Base-by-base conservation (phyloP, 2,329 filamentous ascomycete genomes). In the Tolypocladium capitatum region DNA sequence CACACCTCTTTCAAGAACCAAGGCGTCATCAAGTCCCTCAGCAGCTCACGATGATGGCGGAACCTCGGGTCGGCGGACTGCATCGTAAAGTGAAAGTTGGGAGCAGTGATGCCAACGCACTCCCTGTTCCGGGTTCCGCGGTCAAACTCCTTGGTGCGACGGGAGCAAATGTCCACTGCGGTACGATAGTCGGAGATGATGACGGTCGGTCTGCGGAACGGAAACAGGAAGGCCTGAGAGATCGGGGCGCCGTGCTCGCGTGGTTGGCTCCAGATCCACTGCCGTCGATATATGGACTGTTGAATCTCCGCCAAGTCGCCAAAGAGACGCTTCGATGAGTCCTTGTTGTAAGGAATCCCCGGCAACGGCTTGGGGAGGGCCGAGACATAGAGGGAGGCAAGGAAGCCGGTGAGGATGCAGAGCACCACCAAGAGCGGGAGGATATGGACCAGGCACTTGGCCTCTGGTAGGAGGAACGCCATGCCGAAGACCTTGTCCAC, bases 11-110 rank as follows among this genome's bases (percentile, higher is more conserved):
- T 54, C 20, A 68, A 50, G 45, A 69, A 68, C 10, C 45, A 53
- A 0, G 64, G 60, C 2, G 63, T 56, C 66, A 68, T 66, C 7
- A 68, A 52, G 36, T 68, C 65, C 40, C 58, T 55, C 4, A 67
- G 50, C 3, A 68, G 56, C 38, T 61, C 57, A 45, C 56, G 62
- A 38, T 66, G 61, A 14, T 36, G 44, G 51, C 59, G 64, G 51
- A 61, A 63, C 7, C 58, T 53, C 3, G 62, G 58, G 46, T 66
- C 57, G 10, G 53, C 46, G 6, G 61, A 60, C 36, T 54, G 47
- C 61, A 66, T 63, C 5, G 54, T 53, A 46, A 67, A 62, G 50
- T 68, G 66, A 31, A 59, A 60, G 32, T 56, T 53, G 4, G 57
- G 58, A 10, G 56, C 53, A 13, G 50, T 51, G 14, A 60, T 30